Evolutionary conservation across 768 basidiomycete species (phyloP), one percentile per base, ranked within the genome.

Genomic region (Kwoniella newhampshirensis): DNA sequence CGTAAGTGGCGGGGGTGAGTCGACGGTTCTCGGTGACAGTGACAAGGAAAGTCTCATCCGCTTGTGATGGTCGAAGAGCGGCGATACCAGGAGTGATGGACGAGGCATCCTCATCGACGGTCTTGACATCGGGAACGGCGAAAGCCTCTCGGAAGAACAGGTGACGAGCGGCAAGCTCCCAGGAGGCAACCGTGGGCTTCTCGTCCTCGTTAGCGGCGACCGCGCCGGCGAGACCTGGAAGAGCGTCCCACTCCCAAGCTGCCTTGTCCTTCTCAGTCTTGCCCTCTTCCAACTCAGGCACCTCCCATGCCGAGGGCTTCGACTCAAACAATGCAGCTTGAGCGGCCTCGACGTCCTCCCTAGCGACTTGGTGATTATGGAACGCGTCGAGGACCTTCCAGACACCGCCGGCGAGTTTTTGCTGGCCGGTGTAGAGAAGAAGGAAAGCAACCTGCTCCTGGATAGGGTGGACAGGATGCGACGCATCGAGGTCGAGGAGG

Each of bases 21-120:
- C 96, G 89, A 41, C 86, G 85, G 79, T 97, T 98, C 76, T 96
- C 92, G 5, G 86, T 84, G 76, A 91, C 93, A 8, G 89, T 94
- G 54, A 97, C 86, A 52, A 98, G 84, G 83, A 83, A 97, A 21
- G 92, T 98, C 70, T 87, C 86, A 57, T 97, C 94, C 2, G 87
- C 79, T 21, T 88, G 73, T 67, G 96, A 91, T 12, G 96, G 96
- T 39, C 87, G 89, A 28, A 94, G 79, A 3, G 85, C 80, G 13
- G 87, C 85, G 56, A 86, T 80, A 64, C 84, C 84, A 44, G 63
- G 63, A 4, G 36, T 43, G 32, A 20, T 35, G 12, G 81, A 35
- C 15, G 32, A 25, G 9, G 50, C 58, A 18, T 62, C 63, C 15
- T 54, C 25, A 15, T 55, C 72, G 20, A 74, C 65, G 21, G 67